Evolutionary conservation across 805 yeast species (phyloP).

Genomic region (Yamadazyma akitaensis): DNA sequence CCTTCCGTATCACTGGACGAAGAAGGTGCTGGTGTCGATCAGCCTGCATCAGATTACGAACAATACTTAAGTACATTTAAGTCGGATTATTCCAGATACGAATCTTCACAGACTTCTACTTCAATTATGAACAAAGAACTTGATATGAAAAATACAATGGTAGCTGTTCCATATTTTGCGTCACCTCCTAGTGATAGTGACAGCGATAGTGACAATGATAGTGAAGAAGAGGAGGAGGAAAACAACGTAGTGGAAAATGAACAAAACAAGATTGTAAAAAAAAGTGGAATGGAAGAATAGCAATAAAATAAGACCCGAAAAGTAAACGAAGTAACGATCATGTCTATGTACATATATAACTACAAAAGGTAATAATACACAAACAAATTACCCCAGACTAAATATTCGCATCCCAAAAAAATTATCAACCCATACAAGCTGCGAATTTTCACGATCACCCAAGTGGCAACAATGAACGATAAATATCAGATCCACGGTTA

Average conservation of each 20-base stretch:
- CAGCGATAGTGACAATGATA: constrained; percentile 16
- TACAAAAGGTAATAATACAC: neutral
- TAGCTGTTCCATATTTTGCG: constrained; percentile 37
- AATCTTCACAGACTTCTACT: constrained; percentile 18
- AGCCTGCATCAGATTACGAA: constrained; percentile 16
- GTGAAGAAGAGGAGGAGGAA: neutral
- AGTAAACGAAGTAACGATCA: neutral
- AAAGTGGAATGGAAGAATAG: neutral
- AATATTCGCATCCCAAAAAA: neutral
- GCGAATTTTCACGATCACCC: neutral
- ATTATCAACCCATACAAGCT: neutral
- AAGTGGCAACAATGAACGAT: constrained; percentile 3
- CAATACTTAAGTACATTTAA: constrained; percentile 17
- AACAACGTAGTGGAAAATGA: neutral
- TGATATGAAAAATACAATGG: constrained; percentile 21
- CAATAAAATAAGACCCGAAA: neutral
- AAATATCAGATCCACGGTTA: constrained; percentile 52
- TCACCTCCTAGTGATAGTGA: constrained; percentile 38
- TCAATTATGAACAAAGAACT: constrained; percentile 11
- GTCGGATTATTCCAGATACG: constrained; percentile 8
- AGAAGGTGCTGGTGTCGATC: constrained; percentile 1
- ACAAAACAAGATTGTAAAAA: neutral
- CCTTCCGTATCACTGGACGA: constrained; percentile 11
- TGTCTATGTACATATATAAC: neutral
- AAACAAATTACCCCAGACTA: neutral